phyloP scores from a whole-genome alignment of 2,329 filamentous ascomycete genomes.

The Diaporthe capsici region DNA sequence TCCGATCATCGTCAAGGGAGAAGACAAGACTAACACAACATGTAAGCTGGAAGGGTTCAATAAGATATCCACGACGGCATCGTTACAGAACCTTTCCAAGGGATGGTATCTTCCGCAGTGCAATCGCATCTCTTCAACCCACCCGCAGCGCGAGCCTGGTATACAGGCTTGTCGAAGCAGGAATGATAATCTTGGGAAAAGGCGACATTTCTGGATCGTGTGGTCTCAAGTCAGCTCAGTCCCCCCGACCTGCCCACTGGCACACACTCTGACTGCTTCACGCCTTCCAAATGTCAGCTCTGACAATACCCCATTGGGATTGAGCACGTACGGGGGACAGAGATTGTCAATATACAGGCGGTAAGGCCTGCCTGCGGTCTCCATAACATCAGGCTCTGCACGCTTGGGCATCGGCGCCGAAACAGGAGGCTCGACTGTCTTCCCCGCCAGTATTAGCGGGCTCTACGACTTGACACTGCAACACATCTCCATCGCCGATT shows the following conservation, averaged over 20 bases:
- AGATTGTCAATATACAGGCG: constrained; percentile 44
- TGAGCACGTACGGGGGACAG: constrained; percentile 52
- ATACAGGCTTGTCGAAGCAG: constrained; percentile 42
- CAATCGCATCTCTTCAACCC: constrained; percentile 54
- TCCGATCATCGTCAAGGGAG: constrained; percentile 55
- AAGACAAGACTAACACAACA: not conserved
- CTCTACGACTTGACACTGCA: constrained; percentile 55
- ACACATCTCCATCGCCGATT: constrained; percentile 34
- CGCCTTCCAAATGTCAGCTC: constrained; percentile 47
- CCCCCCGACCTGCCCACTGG: constrained; percentile 18
- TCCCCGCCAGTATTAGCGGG: constrained; percentile 54
- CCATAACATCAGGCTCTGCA: constrained; percentile 55
- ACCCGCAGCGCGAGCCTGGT: constrained; percentile 54
- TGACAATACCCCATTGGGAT: constrained; percentile 54
- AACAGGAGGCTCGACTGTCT: constrained; percentile 55
- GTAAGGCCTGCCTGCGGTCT: constrained; percentile 50
- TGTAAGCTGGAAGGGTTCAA: not conserved
- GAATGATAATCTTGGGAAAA: constrained; percentile 49
- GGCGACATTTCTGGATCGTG: constrained; percentile 53
- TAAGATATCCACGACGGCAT: constrained; percentile 51
- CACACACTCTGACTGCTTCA: not conserved
- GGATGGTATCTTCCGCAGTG: constrained; percentile 58
- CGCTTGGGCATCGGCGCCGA: constrained; percentile 55
- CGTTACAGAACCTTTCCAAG: constrained; percentile 53
- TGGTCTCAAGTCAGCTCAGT: constrained; percentile 47